Evolutionary conservation across 371 early-diverging fungal genomes (phyloP).

Genomic region (Mortierella sp.): DNA sequence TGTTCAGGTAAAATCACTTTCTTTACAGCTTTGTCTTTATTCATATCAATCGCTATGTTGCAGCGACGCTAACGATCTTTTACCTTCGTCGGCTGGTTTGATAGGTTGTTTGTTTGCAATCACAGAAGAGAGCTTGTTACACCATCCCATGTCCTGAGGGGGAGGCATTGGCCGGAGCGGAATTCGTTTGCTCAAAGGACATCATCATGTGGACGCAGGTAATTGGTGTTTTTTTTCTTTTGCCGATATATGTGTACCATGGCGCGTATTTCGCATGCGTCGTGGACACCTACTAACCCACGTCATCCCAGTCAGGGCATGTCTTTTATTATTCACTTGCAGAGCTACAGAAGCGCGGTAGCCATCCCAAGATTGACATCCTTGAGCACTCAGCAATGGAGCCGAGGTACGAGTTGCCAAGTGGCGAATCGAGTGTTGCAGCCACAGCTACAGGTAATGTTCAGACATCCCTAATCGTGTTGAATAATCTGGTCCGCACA

Average conservation of each 20-base stretch:
- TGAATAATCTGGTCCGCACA: neutral
- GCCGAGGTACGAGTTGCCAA: constrained; percentile 5
- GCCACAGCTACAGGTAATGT: neutral
- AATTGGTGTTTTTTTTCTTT: neutral
- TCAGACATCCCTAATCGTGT: neutral
- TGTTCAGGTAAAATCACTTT: constrained; percentile 33
- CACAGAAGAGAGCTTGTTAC: constrained; percentile 27
- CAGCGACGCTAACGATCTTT: neutral
- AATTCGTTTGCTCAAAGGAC: constrained; percentile 21
- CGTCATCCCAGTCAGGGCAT: constrained; percentile 29
- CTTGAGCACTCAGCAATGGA: neutral
- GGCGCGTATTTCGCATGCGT: neutral
- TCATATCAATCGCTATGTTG: too few relatives aligned
- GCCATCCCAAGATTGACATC: neutral
- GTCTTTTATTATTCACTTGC: constrained; percentile 27
- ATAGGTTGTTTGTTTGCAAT: constrained; percentile 32
- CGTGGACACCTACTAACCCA: neutral
- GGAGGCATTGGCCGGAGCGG: constrained; percentile 36
- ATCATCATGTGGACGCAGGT: constrained; percentile 48
- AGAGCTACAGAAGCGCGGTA: neutral
- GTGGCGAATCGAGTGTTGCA: neutral
- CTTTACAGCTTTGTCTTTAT: too few relatives aligned
- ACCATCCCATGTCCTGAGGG: constrained; percentile 29
- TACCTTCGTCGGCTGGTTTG: neutral
- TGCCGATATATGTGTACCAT: neutral